These are phyloP conservation scores for Coniochaeta ligniaria DNA, from an alignment of 2,329 filamentous ascomycete species.

Conservation along the genomic window DNA sequence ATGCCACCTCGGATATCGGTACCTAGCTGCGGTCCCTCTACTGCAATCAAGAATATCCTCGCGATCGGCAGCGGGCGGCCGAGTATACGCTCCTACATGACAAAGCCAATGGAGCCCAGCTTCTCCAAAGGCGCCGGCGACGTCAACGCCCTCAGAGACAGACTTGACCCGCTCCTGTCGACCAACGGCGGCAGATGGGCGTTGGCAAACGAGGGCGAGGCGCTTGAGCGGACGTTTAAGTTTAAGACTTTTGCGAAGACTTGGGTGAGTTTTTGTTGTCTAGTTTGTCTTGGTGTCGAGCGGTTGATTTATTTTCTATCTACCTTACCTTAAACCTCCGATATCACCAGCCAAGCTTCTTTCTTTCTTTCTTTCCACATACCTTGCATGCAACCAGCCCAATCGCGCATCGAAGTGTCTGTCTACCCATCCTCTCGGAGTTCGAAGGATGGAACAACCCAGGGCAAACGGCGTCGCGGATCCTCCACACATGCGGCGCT, in stretches of 20 bases:
- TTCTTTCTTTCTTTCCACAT: no score
- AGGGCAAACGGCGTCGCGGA: not conserved
- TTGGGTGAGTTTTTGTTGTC: conserved; percentile 40
- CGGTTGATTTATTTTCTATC: no score
- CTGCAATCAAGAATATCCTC: not conserved
- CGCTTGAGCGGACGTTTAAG: conserved; percentile 51
- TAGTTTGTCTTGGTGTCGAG: not conserved
- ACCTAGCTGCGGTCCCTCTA: not conserved
- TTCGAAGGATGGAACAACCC: no score
- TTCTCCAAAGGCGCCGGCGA: conserved; percentile 29
- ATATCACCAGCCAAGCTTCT: no score
- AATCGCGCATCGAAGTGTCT: no score
- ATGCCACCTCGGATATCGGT: not conserved
- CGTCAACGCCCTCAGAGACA: conserved; percentile 23
- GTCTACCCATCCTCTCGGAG: no score
- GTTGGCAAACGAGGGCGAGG: conserved; percentile 41
- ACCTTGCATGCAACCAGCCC: no score
- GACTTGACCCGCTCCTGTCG: conserved; percentile 27
- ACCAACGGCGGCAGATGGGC: conserved; percentile 37
- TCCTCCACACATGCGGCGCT: no score
- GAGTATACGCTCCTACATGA: not conserved
- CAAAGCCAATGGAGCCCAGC: not conserved
- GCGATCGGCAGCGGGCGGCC: not conserved
- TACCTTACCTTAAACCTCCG: no score
- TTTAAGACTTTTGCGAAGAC: conserved; percentile 61